A percentile compares a stretch with the other conserved stretches of the same genome.
Conservation (phyloP, 2,329 filamentous ascomycete genomes). For the Diaporthe helianthi region DNA sequence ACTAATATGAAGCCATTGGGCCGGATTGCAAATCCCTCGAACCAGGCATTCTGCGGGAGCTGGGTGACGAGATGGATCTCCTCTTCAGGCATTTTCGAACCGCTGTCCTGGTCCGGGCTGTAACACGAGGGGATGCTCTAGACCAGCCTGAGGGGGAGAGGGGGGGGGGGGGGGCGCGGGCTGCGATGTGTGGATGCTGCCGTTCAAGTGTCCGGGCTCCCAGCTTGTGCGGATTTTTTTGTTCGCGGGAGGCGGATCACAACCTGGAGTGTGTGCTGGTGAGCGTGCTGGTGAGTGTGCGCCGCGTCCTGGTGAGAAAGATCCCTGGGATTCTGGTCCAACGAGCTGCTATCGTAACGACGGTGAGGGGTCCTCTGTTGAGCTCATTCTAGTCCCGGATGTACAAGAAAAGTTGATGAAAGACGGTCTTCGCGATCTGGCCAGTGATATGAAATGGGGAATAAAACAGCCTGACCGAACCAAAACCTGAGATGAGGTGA, state of each 20-base stretch:
- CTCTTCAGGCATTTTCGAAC: slow-evolving; percentile 9
- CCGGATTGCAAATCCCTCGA: slow-evolving; percentile 22
- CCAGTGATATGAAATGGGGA: not conserved
- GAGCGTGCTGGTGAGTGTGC: not conserved
- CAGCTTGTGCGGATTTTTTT: not conserved
- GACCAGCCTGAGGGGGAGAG: too few species aligned
- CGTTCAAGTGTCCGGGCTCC: not conserved
- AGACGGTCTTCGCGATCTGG: not conserved
- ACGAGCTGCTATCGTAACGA: slow-evolving; percentile 7
- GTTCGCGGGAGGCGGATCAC: slow-evolving; percentile 13
- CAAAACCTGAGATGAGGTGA: not conserved
- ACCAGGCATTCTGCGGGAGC: slow-evolving; percentile 27
- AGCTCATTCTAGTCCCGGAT: slow-evolving; percentile 13
- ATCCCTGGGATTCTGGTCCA: not conserved
- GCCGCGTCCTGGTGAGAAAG: not conserved
- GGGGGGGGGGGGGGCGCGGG: too few species aligned
- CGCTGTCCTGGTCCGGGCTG: not conserved
- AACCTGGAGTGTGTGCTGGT: slow-evolving; percentile 9
- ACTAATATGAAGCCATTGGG: slow-evolving; percentile 22
- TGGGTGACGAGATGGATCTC: slow-evolving; percentile 28
- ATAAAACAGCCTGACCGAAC: not conserved
- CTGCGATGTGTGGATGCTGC: not conserved
- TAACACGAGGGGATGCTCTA: not conserved
- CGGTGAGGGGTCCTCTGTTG: slow-evolving; percentile 6
- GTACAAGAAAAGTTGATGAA: not conserved